These are phyloP conservation scores for Withania somnifera DNA, from an alignment of 305 asterid species.

Conservation along the genomic window DNA sequence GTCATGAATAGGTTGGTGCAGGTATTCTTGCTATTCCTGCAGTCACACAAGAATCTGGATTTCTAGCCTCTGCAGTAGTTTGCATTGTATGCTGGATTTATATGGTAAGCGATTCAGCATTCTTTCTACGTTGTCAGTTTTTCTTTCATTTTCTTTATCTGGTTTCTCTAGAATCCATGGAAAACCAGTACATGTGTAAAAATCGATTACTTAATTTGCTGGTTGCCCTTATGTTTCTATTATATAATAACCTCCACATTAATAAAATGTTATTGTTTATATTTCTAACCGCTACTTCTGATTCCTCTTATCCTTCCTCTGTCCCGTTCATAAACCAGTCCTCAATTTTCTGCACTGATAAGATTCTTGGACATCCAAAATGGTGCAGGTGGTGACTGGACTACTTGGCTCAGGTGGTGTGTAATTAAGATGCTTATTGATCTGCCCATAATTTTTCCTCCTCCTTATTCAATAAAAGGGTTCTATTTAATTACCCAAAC, in stretches of 20 bases:
- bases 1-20: constrained; percentile 61
- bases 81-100: constrained; percentile 80
- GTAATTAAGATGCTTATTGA: constrained; percentile 35
- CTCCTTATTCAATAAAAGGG: not conserved
- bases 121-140: not conserved
- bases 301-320: not conserved
- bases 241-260: not conserved
- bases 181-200: not conserved
- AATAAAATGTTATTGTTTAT: not conserved
- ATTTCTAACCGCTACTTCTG: not conserved
- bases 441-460: not conserved
- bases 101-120: constrained; percentile 39
- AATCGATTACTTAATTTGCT: not conserved
- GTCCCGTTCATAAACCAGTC: not conserved
- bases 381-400: constrained; percentile 68
- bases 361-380: constrained; percentile 6
- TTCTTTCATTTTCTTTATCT: constrained; percentile 6
- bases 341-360: not conserved
- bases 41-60: constrained; percentile 91
- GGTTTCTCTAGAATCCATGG: not conserved
- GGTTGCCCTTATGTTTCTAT: not conserved
- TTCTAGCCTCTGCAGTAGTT: constrained; percentile 61
- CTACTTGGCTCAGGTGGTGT: constrained; percentile 95
- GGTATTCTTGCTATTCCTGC: constrained; percentile 97
- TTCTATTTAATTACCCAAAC: not conserved